These are phyloP conservation scores for Schwanniomyces vanrijiae DNA, from an alignment of 805 yeast genomes.

Conservation along the genomic window DNA sequence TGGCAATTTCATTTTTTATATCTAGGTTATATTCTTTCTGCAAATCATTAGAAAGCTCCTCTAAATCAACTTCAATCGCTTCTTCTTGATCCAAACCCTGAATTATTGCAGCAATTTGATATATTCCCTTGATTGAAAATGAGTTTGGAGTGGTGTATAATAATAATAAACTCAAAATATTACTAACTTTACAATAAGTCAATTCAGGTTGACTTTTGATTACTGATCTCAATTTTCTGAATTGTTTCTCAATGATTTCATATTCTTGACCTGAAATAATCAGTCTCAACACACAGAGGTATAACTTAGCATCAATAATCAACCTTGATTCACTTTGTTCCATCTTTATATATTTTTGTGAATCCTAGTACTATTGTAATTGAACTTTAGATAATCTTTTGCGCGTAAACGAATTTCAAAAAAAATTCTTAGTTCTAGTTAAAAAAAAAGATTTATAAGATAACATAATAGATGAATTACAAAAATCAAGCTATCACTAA, in stretches of 20 bases:
- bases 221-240: conserved; percentile 1
- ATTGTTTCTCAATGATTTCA: background rate
- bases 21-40: background rate
- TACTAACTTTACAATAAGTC: conserved; percentile 1
- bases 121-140: background rate
- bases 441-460: background rate
- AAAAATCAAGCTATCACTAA: background rate
- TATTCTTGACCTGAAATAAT: background rate
- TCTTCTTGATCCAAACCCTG: background rate
- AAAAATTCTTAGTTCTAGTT: too few relatives aligned
- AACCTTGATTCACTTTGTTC: background rate
- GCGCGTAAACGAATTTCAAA: background rate
- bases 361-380: too few relatives aligned
- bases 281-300: background rate
- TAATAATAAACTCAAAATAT: conserved; percentile 7
- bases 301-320: conserved; percentile 4
- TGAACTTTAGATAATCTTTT: too few relatives aligned
- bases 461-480: background rate
- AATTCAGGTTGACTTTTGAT: background rate
- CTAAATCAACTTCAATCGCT: background rate
- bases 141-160: conserved; percentile 5
- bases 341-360: background rate
- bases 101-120: background rate
- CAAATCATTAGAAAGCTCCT: background rate
- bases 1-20: background rate